phyloP scores from a whole-genome alignment of 306 rosid genomes.

The Dalbergia oliveri region DNA sequence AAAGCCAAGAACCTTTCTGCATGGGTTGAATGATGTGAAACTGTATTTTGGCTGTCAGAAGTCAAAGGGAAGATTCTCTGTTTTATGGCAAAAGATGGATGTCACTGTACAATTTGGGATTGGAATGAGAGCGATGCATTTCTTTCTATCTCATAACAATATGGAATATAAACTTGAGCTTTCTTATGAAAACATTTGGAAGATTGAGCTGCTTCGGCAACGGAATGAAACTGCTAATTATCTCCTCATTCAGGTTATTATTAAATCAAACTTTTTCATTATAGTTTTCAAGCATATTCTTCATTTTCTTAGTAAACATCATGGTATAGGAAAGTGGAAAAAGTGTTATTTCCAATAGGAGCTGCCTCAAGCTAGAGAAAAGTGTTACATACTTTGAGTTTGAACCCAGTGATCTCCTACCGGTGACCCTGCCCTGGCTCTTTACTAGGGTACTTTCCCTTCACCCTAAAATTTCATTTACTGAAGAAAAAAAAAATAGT shows the following conservation, averaged over 20 bases:
- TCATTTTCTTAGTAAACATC: conserved; percentile 5
- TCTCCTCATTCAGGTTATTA: conserved; percentile 85
- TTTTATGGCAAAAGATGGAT: conserved; percentile 51
- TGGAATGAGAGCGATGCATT: conserved; percentile 55
- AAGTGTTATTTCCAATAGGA: background rate
- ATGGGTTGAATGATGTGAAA: conserved; percentile 49
- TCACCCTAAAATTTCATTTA: background rate
- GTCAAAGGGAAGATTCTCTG: conserved; percentile 52
- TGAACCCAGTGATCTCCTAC: background rate
- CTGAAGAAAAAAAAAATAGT: background rate
- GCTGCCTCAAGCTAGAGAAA: too few species aligned
- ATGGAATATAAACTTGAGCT: conserved; percentile 64
- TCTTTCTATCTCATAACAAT: conserved; percentile 35
- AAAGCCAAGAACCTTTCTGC: conserved; percentile 55
- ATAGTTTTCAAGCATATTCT: background rate
- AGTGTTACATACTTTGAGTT: conserved; percentile 2
- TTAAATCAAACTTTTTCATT: background rate
- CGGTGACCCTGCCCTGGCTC: background rate
- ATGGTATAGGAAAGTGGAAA: background rate
- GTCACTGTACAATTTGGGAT: conserved; percentile 62
- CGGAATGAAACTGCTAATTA: conserved; percentile 50
- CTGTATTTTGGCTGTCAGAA: conserved; percentile 76
- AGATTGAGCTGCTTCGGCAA: conserved; percentile 65
- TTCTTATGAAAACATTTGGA: conserved; percentile 73
- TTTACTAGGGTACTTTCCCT: background rate